Percentiles rank a stretch among this genome's conserved stretches.
Evolutionary conservation across 2,329 filamentous ascomycete species (phyloP).

Genomic region (Cyphellophora europaea): DNA sequence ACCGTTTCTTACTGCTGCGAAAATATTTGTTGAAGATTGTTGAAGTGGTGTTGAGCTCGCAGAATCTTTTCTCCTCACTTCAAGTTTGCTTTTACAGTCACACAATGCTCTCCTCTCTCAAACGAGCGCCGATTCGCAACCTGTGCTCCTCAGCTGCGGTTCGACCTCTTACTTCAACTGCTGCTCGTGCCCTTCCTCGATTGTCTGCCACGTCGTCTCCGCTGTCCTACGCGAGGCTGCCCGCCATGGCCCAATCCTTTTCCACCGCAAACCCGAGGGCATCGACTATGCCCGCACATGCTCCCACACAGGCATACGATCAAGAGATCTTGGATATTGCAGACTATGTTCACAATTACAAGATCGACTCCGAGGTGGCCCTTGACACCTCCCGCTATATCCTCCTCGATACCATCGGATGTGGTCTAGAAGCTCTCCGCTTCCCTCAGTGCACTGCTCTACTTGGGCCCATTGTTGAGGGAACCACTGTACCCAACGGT

Average conservation of each 20-base stretch:
- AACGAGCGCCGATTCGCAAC: conserved; percentile 15
- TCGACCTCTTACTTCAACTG: conserved; percentile 2
- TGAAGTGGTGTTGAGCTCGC: too few species aligned
- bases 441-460: conserved; percentile 97
- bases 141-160: conserved; percentile 13
- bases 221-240: conserved; percentile 1
- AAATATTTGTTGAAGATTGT: too few species aligned
- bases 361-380: conserved; percentile 83
- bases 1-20: too few species aligned
- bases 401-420: conserved; percentile 92
- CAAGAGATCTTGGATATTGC: conserved; percentile 93
- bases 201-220: conserved; percentile 2
- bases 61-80: too few species aligned
- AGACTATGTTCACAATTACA: conserved; percentile 84
- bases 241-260: conserved; percentile 22
- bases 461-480: conserved; percentile 81
- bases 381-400: conserved; percentile 95
- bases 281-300: conserved; percentile 26
- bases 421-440: conserved; percentile 85
- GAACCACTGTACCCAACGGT: conserved; percentile 85
- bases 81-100: too few species aligned
- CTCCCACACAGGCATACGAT: conserved; percentile 57
- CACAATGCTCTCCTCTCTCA: conserved; percentile 6
- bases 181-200: not conserved
- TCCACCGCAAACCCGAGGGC: conserved; percentile 34